Conservation (phyloP, 2,329 filamentous ascomycete genomes). For the Sphaceloma murrayae region DNA sequence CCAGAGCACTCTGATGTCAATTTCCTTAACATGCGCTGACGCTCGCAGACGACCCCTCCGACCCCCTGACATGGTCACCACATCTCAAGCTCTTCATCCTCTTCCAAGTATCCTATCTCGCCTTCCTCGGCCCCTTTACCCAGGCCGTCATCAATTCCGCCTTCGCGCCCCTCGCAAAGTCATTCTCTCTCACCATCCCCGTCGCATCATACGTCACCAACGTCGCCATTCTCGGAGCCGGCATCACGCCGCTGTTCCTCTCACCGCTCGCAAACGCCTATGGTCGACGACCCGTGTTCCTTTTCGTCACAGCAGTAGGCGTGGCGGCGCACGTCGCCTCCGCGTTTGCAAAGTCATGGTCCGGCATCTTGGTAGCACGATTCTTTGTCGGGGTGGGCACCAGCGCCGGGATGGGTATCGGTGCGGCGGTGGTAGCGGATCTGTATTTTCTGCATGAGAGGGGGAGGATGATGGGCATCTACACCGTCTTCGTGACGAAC, state of each 20-base stretch:
- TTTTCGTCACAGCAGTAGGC: conserved; percentile 27
- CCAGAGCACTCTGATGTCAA: too few relatives aligned
- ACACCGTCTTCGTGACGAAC: conserved; percentile 29
- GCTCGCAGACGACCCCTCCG: conserved; percentile 1
- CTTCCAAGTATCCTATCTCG: conserved; percentile 17
- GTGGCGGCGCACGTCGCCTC: conserved; percentile 22
- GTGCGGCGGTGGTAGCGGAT: conserved; percentile 19
- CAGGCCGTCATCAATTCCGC: conserved; percentile 17
- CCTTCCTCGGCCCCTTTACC: conserved; percentile 18
- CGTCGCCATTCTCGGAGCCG: conserved; percentile 29
- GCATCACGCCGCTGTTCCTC: conserved; percentile 28
- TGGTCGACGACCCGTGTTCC: conserved; percentile 29
- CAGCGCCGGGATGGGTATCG: conserved; percentile 18
- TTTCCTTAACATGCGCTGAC: not conserved
- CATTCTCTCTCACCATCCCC: conserved; percentile 15
- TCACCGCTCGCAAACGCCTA: conserved; percentile 29
- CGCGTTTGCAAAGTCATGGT: conserved; percentile 16
- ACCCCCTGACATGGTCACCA: conserved; percentile 17
- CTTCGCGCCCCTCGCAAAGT: conserved; percentile 15
- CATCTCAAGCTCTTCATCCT: conserved; percentile 17
- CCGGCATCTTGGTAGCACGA: conserved; percentile 18
- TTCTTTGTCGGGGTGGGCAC: conserved; percentile 19
- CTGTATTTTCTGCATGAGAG: conserved; percentile 21
- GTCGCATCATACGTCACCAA: conserved; percentile 23
- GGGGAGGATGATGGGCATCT: conserved; percentile 20